phyloP scores from a whole-genome alignment of 192 early-diverging fungal genomes.

The Allomyces arbusculus region DNA sequence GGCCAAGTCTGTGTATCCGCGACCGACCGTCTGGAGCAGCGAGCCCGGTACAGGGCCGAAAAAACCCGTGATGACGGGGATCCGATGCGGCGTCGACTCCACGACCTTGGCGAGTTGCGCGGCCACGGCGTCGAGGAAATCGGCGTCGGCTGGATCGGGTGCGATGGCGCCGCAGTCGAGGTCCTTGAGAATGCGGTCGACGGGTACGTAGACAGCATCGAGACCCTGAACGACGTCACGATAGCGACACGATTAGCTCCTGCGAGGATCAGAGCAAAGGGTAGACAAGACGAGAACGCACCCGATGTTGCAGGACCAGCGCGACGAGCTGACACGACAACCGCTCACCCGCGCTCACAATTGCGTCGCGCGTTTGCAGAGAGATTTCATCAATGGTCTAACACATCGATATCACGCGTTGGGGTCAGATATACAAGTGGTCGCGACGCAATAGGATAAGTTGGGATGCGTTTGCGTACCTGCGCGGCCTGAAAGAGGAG shows the following conservation, averaged over 20 bases:
- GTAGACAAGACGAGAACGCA: constrained; percentile 3
- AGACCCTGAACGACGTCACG: constrained; percentile 31
- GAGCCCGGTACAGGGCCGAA: constrained; percentile 87
- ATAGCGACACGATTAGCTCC: background rate
- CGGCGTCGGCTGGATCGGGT: constrained; percentile 47
- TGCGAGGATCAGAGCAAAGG: constrained; percentile 5
- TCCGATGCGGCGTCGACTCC: constrained; percentile 33
- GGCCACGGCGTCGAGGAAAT: constrained; percentile 80
- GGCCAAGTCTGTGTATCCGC: constrained; percentile 94
- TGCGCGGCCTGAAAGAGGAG: constrained; percentile 83
- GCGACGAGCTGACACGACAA: constrained; percentile 79
- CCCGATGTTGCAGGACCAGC: constrained; percentile 48
- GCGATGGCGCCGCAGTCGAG: constrained; percentile 54
- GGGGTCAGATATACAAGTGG: background rate
- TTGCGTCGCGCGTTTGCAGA: constrained; percentile 82
- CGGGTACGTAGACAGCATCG: constrained; percentile 61
- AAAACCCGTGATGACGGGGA: constrained; percentile 94
- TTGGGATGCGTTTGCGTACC: constrained; percentile 15
- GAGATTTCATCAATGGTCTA: constrained; percentile 80
- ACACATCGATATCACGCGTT: background rate
- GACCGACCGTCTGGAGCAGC: constrained; percentile 74
- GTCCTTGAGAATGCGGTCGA: constrained; percentile 61
- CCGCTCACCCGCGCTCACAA: constrained; percentile 84
- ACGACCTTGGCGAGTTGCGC: constrained; percentile 37
- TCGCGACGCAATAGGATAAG: background rate